phyloP scores from a whole-genome alignment of 768 basidiomycete genomes.

The Tulasnella sp. region DNA sequence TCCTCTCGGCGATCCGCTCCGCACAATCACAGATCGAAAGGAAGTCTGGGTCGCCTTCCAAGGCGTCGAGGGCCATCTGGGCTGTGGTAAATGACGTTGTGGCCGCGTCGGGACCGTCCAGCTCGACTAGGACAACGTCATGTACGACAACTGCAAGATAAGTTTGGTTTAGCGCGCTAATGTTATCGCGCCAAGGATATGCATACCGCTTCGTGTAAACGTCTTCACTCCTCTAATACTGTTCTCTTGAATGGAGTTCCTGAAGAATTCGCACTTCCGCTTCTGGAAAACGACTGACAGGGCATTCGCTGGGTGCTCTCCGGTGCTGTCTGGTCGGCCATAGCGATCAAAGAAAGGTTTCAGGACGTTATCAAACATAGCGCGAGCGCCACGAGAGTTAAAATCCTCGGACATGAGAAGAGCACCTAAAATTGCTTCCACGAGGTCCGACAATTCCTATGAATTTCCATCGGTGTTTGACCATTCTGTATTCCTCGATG shows the following conservation, averaged over 20 bases:
- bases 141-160: conserved; percentile 64
- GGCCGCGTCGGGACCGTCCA: not conserved
- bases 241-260: conserved; percentile 73
- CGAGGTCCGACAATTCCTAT: conserved; percentile 75
- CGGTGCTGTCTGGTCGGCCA: conserved; percentile 44
- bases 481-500: not conserved
- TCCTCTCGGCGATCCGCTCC: conserved; percentile 1
- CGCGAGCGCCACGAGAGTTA: conserved; percentile 61
- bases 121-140: conserved; percentile 60
- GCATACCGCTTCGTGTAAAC: conserved; percentile 58
- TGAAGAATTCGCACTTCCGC: conserved; percentile 62
- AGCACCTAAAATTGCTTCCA: conserved; percentile 80
- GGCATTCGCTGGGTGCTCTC: not conserved
- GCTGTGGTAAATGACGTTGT: conserved; percentile 55
- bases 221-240: conserved; percentile 73
- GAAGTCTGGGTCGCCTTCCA: conserved; percentile 12
- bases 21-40: conserved; percentile 4
- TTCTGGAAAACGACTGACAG: conserved; percentile 42
- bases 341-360: conserved; percentile 80
- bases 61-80: conserved; percentile 27
- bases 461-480: not conserved
- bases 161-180: not conserved
- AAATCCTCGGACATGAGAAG: conserved; percentile 77
- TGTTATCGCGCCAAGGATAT: conserved; percentile 50
- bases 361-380: conserved; percentile 67